These are phyloP conservation scores for Stephanodiscus triporus DNA, from an alignment of 108 stramenopile genomes.

Conservation along the genomic window DNA sequence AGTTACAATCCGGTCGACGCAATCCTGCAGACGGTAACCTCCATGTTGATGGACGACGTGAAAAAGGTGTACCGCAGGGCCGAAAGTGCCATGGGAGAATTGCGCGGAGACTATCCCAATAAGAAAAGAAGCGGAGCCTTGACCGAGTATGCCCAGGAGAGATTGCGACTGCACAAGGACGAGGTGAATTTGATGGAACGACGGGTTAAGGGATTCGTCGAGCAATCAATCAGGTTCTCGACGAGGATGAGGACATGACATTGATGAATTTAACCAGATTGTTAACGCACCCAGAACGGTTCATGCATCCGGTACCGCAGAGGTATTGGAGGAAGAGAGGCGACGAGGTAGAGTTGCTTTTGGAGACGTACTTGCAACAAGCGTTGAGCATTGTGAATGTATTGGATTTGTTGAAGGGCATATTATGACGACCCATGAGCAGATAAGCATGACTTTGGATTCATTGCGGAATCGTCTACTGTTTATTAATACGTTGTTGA, in stretches of 20 bases:
- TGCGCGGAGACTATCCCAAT: conserved; percentile 36
- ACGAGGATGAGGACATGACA: conserved; percentile 90
- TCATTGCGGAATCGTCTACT: conserved; percentile 75
- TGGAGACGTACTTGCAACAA: conserved; percentile 84
- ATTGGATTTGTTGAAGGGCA: conserved; percentile 77
- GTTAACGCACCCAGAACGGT: conserved; percentile 81
- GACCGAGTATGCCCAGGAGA: conserved; percentile 68
- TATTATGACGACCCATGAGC: conserved; percentile 77
- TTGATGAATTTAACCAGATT: conserved; percentile 87
- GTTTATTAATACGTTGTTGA: conserved; percentile 78
- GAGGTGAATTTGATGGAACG: conserved; percentile 71
- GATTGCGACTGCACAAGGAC: conserved; percentile 76
- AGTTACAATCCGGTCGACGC: conserved; percentile 79
- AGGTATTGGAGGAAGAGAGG: conserved; percentile 83
- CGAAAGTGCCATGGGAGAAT: conserved; percentile 45
- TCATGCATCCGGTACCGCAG: conserved; percentile 78
- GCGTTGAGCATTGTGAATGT: conserved; percentile 68
- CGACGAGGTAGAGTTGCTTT: conserved; percentile 87
- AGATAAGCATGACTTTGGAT: conserved; percentile 72
- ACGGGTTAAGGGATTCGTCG: conserved; percentile 79
- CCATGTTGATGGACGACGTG: conserved; percentile 70
- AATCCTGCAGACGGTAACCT: conserved; percentile 63
- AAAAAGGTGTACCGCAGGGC: conserved; percentile 49
- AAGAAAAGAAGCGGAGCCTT: conserved; percentile 13
- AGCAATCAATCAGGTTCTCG: conserved; percentile 74